Conservation (phyloP, 371 early-diverging fungal genomes). For the Zychaea mexicana region DNA sequence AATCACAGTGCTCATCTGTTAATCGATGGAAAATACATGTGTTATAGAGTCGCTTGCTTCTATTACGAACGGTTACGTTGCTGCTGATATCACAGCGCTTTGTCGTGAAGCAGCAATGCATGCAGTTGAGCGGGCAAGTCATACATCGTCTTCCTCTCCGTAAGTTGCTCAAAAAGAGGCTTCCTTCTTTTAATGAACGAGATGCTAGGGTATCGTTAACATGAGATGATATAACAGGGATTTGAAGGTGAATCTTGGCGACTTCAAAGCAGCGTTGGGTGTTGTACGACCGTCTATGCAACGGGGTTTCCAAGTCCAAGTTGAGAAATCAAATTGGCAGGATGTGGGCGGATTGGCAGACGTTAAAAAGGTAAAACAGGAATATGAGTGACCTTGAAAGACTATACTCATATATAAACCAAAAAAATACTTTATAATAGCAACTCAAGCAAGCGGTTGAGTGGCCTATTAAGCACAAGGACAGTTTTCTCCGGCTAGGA, state of each 20-base stretch:
- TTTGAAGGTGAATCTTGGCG: conserved; percentile 43
- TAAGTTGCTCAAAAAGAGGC: neutral
- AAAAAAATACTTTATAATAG: conserved; percentile 7
- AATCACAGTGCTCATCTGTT: neutral
- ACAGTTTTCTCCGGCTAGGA: conserved; percentile 79
- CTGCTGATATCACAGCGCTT: conserved; percentile 93
- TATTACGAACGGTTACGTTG: conserved; percentile 96
- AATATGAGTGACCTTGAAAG: neutral
- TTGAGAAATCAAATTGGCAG: conserved; percentile 73
- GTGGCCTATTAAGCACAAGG: conserved; percentile 88
- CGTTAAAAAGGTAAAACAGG: conserved; percentile 75
- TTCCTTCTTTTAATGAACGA: too few species aligned
- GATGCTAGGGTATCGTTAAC: too few species aligned
- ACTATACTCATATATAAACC: neutral
- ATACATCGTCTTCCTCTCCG: neutral
- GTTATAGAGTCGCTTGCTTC: conserved; percentile 71
- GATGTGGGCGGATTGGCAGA: conserved; percentile 94
- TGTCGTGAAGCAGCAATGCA: conserved; percentile 86
- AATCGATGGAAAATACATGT: neutral
- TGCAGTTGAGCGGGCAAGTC: conserved; percentile 56
- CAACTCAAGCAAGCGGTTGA: conserved; percentile 92
- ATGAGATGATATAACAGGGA: neutral
- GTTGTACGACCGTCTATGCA: conserved; percentile 65
- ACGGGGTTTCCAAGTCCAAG: conserved; percentile 62
- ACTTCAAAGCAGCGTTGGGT: conserved; percentile 69